phyloP scores from a whole-genome alignment of 768 basidiomycete genomes.

The Roridomyces roridus region DNA sequence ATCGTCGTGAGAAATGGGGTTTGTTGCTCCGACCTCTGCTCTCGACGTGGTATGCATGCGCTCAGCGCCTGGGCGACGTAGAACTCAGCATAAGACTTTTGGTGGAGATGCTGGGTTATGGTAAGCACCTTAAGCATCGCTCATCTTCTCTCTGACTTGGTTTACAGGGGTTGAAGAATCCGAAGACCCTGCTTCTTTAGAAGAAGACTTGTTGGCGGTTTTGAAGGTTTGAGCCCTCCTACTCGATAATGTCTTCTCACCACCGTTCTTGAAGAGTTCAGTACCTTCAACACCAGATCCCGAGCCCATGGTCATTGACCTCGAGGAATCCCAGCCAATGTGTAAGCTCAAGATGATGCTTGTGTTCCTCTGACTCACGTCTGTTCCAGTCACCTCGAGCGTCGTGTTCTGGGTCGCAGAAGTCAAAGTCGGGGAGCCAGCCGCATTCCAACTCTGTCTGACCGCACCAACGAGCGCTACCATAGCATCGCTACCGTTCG shows the following conservation, averaged over 20 bases:
- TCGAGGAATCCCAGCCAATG: slow-evolving; percentile 66
- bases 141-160: slow-evolving; percentile 1
- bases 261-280: slow-evolving; percentile 58
- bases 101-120: slow-evolving; percentile 83
- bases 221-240: slow-evolving; percentile 57
- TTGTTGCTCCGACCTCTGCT: slow-evolving; percentile 77
- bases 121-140: slow-evolving; percentile 39
- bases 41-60: slow-evolving; percentile 82
- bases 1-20: slow-evolving; percentile 85
- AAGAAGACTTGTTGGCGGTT: slow-evolving; percentile 77
- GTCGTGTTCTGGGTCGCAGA: slow-evolving; percentile 76
- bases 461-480: slow-evolving; percentile 53
- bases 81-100: slow-evolving; percentile 79
- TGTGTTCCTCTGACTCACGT: slow-evolving; percentile 2
- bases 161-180: slow-evolving; percentile 41
- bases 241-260: neutral
- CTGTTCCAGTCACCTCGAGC: slow-evolving; percentile 64
- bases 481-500: slow-evolving; percentile 66
- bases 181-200: slow-evolving; percentile 57
- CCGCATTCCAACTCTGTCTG: slow-evolving; percentile 79
- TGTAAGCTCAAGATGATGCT: slow-evolving; percentile 48
- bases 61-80: slow-evolving; percentile 77
- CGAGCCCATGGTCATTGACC: slow-evolving; percentile 63
- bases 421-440: slow-evolving; percentile 62
- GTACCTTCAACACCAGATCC: slow-evolving; percentile 62